Evolutionary conservation across 176 grass and related monocot species (phyloP), one percentile per base, ranked within the genome.

Genomic region (Tillandsia leiboldiana): DNA sequence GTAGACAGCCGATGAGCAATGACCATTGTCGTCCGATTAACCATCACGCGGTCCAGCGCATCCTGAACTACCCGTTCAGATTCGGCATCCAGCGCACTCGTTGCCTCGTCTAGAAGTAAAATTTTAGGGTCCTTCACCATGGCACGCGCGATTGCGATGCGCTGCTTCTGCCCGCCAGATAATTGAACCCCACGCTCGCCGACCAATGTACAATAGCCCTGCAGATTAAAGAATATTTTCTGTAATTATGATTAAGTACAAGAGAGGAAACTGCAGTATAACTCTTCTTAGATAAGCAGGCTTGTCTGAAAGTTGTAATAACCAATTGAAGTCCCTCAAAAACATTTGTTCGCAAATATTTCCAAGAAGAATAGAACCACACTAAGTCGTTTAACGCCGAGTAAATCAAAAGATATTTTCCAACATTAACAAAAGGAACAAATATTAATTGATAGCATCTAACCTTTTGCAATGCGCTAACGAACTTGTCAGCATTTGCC

Each of bases 1-100:
- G 95, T 94, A 10, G 90, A 93, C 12, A 99, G 71, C 13, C 90
- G 87, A 74, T 99, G 95, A 0, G 95, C 95, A 10, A 99, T 70
- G 5, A 99, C 84, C 10, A 99, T 80, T 0, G 95, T 99, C 28
- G 95, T 99, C 69, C 90, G 79, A 57, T 93, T 87, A 62, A 90
- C 69, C 95, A 93, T 90, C 51, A 99, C 82, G 2, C 75, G 86
- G 65, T 99, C 84, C 26, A 99, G 63, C 10, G 95, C 95, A 3
- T 99, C 95, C 71, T 99, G 95, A 58, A 99, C 95, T 12, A 93
- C 70, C 6, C 90, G 78, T 42, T 99, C 95, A 0, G 95, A 99
- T 74, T 99, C 95, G 24, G 95, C 95, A 65, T 99, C 95, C 24
- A 99, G 87, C n/a, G 95, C 95, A 73, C 95, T 99, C 18, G 95